These are phyloP conservation scores for Plasmodium gonderi DNA, from an alignment of 169 alveolate genomes.

Conservation along the genomic window DNA sequence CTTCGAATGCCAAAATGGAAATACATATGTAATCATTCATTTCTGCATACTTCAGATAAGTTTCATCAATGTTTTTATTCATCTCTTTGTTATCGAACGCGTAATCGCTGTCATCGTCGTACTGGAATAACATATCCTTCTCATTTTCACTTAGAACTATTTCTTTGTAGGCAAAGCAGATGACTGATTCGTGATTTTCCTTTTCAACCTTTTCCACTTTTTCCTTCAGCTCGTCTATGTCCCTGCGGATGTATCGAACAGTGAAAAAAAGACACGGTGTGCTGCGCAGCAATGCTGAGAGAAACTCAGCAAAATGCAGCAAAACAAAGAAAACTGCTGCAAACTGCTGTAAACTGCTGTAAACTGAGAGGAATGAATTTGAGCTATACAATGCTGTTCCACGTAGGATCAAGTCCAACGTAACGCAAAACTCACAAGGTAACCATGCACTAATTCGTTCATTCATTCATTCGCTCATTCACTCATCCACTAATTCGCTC, in stretches of 20 bases:
- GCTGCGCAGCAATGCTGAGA: too few species aligned
- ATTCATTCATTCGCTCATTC: background rate
- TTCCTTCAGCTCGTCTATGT: constrained; percentile 20
- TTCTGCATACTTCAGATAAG: constrained; percentile 9
- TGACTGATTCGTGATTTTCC: background rate
- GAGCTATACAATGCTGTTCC: too few species aligned
- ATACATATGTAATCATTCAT: constrained; percentile 52
- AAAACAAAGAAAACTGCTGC: too few species aligned
- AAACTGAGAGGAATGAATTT: too few species aligned
- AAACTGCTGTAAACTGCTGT: too few species aligned
- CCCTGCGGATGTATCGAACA: background rate
- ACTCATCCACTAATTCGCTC: background rate
- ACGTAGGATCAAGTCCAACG: too few species aligned
- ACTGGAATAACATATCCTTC: background rate
- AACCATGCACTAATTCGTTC: too few species aligned
- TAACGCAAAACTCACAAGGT: too few species aligned
- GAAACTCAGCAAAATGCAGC: too few species aligned
- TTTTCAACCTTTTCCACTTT: background rate
- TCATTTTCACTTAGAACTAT: constrained; percentile 4
- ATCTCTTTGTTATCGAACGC: background rate
- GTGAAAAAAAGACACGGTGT: background rate
- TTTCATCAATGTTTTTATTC: background rate
- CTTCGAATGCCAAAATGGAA: constrained; percentile 25
- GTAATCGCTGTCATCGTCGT: constrained; percentile 5
- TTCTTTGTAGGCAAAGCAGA: constrained; percentile 68